A percentile compares a stretch with the other conserved stretches of the same genome.
phyloP scores from a whole-genome alignment of 2,329 filamentous ascomycete species.

The Talaromyces verruculosus region DNA sequence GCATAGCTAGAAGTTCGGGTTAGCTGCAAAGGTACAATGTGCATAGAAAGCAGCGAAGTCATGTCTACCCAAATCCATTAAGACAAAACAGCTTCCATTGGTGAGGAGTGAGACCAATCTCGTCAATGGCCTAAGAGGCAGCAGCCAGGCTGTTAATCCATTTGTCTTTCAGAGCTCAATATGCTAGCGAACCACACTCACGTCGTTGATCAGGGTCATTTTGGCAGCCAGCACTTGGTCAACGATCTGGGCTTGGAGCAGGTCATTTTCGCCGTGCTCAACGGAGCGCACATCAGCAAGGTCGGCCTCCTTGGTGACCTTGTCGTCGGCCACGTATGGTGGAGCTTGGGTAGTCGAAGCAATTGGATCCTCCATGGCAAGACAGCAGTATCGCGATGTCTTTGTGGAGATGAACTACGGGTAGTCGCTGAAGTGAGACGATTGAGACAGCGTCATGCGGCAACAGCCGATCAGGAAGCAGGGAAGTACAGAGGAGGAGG shows the following conservation, averaged over 20 bases:
- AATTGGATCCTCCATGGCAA: slow-evolving; percentile 11
- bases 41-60: background rate
- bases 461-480: background rate
- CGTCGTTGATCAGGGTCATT: slow-evolving; percentile 69
- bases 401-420: background rate
- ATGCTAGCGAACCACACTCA: slow-evolving; percentile 35
- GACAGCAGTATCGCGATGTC: background rate
- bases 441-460: background rate
- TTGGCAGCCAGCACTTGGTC: slow-evolving; percentile 65
- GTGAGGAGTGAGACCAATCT: slow-evolving; percentile 55
- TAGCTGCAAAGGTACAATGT: background rate
- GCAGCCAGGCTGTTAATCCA: background rate
- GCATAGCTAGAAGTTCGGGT: slow-evolving; percentile 24
- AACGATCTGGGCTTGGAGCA: slow-evolving; percentile 29
- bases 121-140: slow-evolving; percentile 47
- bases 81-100: slow-evolving; percentile 61
- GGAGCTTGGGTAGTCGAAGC: background rate
- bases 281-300: slow-evolving; percentile 11
- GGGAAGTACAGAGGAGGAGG: background rate
- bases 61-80: slow-evolving; percentile 57
- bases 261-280: slow-evolving; percentile 16
- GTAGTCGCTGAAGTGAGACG: background rate
- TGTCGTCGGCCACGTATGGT: background rate
- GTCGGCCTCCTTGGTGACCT: slow-evolving; percentile 3
- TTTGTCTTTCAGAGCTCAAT: background rate